A percentile compares a stretch with the other conserved stretches of the same genome.
These are phyloP conservation scores for Botrytis aclada DNA, from an alignment of 2,329 filamentous ascomycete species.

Conservation along the genomic window DNA sequence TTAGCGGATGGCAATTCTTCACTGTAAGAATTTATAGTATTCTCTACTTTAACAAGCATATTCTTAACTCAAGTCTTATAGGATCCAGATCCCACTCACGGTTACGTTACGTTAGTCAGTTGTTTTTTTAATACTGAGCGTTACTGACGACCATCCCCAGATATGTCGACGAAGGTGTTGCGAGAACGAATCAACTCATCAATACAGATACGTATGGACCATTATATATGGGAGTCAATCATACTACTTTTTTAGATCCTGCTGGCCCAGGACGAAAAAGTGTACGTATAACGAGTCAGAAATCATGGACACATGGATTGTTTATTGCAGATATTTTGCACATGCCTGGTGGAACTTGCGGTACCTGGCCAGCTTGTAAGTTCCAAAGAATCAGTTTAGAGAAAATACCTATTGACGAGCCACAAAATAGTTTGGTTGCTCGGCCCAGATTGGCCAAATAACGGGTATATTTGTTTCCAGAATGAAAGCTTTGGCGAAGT, in stretches of 20 bases:
- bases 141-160: background rate
- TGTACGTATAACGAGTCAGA: conserved; percentile 62
- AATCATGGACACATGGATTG: conserved; percentile 60
- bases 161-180: background rate
- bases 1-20: background rate
- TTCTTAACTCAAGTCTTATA: background rate
- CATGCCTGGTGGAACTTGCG: conserved; percentile 67
- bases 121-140: background rate
- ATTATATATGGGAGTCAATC: background rate
- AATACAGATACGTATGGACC: background rate
- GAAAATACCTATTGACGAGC: background rate
- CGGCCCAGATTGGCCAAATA: conserved; percentile 14
- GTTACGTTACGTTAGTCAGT: background rate
- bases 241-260: background rate
- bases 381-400: too few species aligned
- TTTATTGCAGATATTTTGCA: conserved; percentile 65
- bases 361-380: conserved; percentile 59
- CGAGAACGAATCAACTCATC: background rate
- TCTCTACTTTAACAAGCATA: background rate
- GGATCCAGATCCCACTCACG: background rate
- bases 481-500: too few species aligned
- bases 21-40: accelerated
- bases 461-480: background rate
- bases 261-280: conserved; percentile 44
- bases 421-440: conserved; percentile 9